Percentiles rank a stretch among this genome's conserved stretches.
Conservation (phyloP, 805 yeast species). For the Brettanomyces sp. region DNA sequence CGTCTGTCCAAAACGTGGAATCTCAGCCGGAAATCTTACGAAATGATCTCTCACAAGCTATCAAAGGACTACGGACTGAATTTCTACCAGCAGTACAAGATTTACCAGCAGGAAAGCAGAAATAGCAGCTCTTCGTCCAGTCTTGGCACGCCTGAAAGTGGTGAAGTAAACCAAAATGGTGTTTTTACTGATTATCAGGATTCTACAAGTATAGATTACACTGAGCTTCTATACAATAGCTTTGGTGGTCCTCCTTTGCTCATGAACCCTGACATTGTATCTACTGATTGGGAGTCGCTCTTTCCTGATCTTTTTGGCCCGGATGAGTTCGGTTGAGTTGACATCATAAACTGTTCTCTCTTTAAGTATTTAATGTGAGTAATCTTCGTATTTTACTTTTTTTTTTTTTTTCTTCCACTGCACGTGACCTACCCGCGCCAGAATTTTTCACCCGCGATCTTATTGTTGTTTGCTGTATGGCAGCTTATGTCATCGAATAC, state of each 20-base stretch:
- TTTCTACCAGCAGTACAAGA: conserved; percentile 6
- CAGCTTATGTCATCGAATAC: conserved; percentile 3
- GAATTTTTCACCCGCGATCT: too few relatives aligned
- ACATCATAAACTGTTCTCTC: too few relatives aligned
- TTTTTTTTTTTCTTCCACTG: too few relatives aligned
- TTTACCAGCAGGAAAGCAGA: background rate
- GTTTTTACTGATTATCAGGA: background rate
- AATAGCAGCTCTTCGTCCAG: background rate
- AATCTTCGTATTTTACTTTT: too few relatives aligned
- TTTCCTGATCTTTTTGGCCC: conserved; percentile 19
- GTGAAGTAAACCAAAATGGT: background rate
- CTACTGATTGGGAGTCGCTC: conserved; percentile 38
- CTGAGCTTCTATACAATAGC: conserved; percentile 17
- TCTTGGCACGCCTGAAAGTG: background rate
- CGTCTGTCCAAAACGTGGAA: conserved; percentile 39
- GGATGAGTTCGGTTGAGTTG: background rate
- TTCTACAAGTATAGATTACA: background rate
- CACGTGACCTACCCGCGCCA: too few relatives aligned
- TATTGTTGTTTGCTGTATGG: too few relatives aligned
- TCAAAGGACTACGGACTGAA: conserved; percentile 10
- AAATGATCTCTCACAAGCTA: conserved; percentile 29
- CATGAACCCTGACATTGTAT: conserved; percentile 38
- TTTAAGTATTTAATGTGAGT: too few relatives aligned
- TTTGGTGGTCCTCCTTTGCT: conserved; percentile 46
- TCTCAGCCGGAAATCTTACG: conserved; percentile 35